Conservation (phyloP, 179 eudicot species). For the Silene noctiflora region DNA sequence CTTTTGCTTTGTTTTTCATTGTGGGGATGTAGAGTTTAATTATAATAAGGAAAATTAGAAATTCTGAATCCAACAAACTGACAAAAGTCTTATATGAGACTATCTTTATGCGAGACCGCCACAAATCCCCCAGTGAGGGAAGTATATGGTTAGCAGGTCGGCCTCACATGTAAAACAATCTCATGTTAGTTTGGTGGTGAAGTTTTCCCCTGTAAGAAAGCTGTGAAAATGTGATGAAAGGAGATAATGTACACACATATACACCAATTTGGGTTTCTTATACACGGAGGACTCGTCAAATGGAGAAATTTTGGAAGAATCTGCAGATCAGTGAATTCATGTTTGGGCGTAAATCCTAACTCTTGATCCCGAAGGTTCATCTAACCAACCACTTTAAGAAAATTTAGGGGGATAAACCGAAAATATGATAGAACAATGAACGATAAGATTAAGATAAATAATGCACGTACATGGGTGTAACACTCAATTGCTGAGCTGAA, state of each 20-base stretch:
- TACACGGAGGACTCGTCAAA: background rate
- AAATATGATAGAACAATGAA: background rate
- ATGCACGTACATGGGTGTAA: constrained; percentile 38
- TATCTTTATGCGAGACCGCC: too few species aligned
- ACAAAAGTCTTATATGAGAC: too few species aligned
- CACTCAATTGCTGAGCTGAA: constrained; percentile 38
- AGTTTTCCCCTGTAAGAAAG: background rate
- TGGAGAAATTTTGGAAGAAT: background rate
- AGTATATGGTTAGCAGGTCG: too few species aligned
- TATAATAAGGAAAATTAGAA: background rate
- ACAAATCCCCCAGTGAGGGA: too few species aligned
- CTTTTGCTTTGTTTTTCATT: too few species aligned
- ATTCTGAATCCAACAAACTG: background rate
- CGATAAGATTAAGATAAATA: background rate
- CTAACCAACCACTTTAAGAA: background rate
- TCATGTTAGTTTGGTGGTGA: background rate
- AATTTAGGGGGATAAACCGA: background rate
- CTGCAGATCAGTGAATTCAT: background rate
- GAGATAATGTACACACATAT: background rate
- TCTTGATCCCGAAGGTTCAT: background rate
- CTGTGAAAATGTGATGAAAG: background rate
- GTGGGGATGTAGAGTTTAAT: too few species aligned
- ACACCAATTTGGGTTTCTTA: background rate
- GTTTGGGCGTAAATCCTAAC: background rate
- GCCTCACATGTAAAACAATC: too few species aligned